Conservation (phyloP, 306 rosid species). For the Styphnolobium japonicum region DNA sequence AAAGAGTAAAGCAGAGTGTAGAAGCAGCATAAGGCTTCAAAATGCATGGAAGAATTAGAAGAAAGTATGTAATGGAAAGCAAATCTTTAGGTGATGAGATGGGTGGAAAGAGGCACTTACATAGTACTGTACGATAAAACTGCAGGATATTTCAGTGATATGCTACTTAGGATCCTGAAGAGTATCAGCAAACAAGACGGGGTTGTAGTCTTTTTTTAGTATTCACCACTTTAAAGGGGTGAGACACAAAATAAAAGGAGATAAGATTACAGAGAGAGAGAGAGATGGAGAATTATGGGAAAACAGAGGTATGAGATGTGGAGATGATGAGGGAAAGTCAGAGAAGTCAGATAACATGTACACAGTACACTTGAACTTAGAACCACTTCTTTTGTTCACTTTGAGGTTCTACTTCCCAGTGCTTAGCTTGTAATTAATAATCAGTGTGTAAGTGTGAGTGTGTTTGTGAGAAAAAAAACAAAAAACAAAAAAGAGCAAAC, state of each 20-base stretch:
- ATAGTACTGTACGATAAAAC: constrained; percentile 27
- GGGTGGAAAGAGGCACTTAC: constrained; percentile 38
- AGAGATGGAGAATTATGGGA: constrained; percentile 32
- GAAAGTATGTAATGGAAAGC: not conserved
- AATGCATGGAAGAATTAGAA: constrained; percentile 20
- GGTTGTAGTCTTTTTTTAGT: constrained; percentile 7
- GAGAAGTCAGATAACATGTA: constrained; percentile 29
- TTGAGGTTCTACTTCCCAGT: constrained; percentile 16
- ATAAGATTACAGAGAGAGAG: constrained; percentile 36
- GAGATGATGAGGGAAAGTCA: constrained; percentile 45
- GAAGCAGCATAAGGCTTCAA: not conserved
- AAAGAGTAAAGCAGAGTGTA: not conserved
- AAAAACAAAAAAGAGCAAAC: constrained; percentile 15
- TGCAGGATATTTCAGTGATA: constrained; percentile 26
- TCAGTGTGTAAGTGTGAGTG: not conserved
- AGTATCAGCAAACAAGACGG: constrained; percentile 22
- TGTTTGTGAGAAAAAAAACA: not conserved
- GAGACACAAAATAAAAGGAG: constrained; percentile 28
- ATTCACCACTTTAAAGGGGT: constrained; percentile 23
- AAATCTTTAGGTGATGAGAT: constrained; percentile 9
- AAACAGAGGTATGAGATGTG: constrained; percentile 16
- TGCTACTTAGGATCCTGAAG: constrained; percentile 8
- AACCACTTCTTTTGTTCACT: constrained; percentile 41
- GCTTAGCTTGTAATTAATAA: not conserved
- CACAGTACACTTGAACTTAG: constrained; percentile 20